phyloP scores from a whole-genome alignment of 129 eudicot species.

The Helichrysum umbraculigerum region DNA sequence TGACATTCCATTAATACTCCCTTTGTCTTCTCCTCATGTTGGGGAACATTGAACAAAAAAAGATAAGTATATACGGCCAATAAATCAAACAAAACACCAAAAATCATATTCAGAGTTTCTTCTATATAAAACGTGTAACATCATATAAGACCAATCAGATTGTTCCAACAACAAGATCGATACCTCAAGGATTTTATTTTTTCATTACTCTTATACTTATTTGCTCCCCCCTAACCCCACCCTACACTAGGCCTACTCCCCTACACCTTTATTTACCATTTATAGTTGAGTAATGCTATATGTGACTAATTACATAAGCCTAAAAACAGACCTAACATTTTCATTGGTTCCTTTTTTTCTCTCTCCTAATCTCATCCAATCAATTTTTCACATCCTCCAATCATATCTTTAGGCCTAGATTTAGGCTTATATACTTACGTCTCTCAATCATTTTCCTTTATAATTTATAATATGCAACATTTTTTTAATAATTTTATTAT shows the following conservation, averaged over 20 bases:
- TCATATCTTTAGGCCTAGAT: no score
- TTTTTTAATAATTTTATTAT: not conserved
- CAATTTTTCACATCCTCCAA: no score
- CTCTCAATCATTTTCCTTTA: no score
- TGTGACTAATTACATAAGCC: no score
- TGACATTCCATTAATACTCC: conserved; percentile 2
- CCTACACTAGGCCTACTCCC: conserved; percentile 14
- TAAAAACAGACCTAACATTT: no score
- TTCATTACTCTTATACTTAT: conserved; percentile 22
- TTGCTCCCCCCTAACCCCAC: conserved; percentile 22
- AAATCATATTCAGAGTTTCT: conserved; percentile 11
- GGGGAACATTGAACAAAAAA: conserved; percentile 33
- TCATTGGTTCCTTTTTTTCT: no score
- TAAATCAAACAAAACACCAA: conserved; percentile 36
- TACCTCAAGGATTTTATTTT: not conserved
- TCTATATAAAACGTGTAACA: not conserved
- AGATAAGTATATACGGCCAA: conserved; percentile 21
- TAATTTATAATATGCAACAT: not conserved
- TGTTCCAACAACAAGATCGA: conserved; percentile 18
- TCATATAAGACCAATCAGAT: conserved; percentile 21
- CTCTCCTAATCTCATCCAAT: no score
- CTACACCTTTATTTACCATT: not conserved
- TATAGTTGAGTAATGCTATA: no score
- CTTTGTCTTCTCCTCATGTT: conserved; percentile 34
- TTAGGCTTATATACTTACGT: no score